A percentile compares a stretch with the other conserved stretches of the same genome.
Evolutionary conservation across 768 basidiomycete genomes (phyloP).

Genomic region (Mycena filopes): DNA sequence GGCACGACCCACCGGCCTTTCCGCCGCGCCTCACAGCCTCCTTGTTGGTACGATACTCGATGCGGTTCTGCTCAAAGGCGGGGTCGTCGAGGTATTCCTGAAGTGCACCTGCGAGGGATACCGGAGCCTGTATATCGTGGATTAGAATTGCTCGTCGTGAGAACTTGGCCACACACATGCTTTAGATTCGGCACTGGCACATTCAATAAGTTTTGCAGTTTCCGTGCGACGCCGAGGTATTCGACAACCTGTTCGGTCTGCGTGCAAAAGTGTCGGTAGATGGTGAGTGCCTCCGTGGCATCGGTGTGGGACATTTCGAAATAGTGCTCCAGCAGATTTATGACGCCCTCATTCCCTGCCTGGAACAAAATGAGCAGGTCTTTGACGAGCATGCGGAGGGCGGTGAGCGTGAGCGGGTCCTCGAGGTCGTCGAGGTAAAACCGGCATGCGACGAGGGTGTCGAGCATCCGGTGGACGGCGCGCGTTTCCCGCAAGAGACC

Average conservation of each 20-base stretch:
- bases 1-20: slow-evolving; percentile 41
- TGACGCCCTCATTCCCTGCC: slow-evolving; percentile 87
- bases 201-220: slow-evolving; percentile 92
- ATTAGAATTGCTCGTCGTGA: neutral
- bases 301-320: slow-evolving; percentile 99
- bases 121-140: slow-evolving; percentile 76
- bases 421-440: slow-evolving; percentile 95
- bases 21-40: slow-evolving; percentile 61
- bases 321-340: slow-evolving; percentile 79
- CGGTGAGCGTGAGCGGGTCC: slow-evolving; percentile 89
- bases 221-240: slow-evolving; percentile 91
- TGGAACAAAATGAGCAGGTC: slow-evolving; percentile 96
- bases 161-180: slow-evolving; percentile 64
- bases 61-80: slow-evolving; percentile 94
- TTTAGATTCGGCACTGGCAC: slow-evolving; percentile 94
- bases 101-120: slow-evolving; percentile 91
- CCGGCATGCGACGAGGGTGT: slow-evolving; percentile 88
- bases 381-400: slow-evolving; percentile 94
- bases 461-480: slow-evolving; percentile 90
- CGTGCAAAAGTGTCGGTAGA: slow-evolving; percentile 95
- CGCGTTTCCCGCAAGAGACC: slow-evolving; percentile 93
- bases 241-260: slow-evolving; percentile 95
- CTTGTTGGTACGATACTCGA: slow-evolving; percentile 91
- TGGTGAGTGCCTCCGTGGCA: slow-evolving; percentile 81
- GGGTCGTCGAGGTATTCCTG: slow-evolving; percentile 97